Conservation (phyloP, 768 basidiomycete genomes). For the Xanthoconium purpureum region DNA sequence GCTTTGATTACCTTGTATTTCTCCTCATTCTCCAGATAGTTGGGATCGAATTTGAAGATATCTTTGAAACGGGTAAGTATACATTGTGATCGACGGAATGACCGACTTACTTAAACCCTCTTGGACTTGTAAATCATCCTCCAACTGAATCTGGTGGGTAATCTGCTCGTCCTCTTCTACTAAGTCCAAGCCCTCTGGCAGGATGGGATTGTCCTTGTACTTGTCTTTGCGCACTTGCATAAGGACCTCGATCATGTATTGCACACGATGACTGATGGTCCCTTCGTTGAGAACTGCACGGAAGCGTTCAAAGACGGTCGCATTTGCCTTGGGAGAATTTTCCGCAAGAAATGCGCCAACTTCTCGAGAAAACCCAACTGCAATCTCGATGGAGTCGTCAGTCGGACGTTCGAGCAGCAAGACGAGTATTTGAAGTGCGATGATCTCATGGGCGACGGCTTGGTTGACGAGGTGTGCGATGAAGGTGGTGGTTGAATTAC, state of each 20-base stretch:
- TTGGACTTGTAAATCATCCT: conserved; percentile 91
- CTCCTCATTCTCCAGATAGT: conserved; percentile 87
- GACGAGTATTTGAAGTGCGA: conserved; percentile 92
- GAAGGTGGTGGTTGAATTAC: conserved; percentile 90
- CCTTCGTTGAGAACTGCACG: conserved; percentile 96
- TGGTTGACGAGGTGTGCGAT: conserved; percentile 92
- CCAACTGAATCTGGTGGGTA: conserved; percentile 87
- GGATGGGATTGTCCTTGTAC: conserved; percentile 96
- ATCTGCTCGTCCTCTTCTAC: conserved; percentile 99
- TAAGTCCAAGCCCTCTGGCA: conserved; percentile 91
- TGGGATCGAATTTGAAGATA: conserved; percentile 91
- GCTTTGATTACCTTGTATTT: conserved; percentile 88
- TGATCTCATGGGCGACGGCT: conserved; percentile 87
- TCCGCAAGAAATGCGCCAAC: conserved; percentile 93
- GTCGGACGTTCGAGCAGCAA: conserved; percentile 95
- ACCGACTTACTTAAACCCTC: conserved; percentile 84
- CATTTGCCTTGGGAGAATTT: conserved; percentile 91
- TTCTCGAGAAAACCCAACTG: conserved; percentile 96
- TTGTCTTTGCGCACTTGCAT: conserved; percentile 99
- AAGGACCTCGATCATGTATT: conserved; percentile 99
- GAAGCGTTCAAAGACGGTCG: conserved; percentile 95
- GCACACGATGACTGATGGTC: conserved; percentile 90
- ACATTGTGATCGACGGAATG: not conserved
- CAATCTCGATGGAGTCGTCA: conserved; percentile 97
- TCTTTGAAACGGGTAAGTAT: conserved; percentile 47